Base-by-base conservation (phyloP, 345 rosid genomes). In the Pistacia integerrima region DNA sequence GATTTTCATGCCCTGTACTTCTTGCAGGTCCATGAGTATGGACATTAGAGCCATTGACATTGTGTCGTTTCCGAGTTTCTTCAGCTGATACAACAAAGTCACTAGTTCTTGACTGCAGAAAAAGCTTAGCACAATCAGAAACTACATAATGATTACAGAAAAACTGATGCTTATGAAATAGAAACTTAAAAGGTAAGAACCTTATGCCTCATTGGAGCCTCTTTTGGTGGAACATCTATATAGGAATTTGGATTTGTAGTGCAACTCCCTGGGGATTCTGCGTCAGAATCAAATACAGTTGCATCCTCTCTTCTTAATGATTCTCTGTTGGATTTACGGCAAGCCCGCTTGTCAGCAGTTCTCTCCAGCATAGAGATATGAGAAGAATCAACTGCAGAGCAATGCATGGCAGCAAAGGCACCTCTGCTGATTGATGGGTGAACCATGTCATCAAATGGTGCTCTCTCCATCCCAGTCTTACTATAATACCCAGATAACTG, bases 181-280 rank as follows among this genome's bases (percentile, higher is more conserved):
- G 46, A 61, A 65, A 76, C 54, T 35, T n/a, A 59, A 14, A 18
- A 38, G n/a, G 52, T 59, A 72, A 73, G 46, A 62, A 86, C 94
- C 92, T 89, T 89, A 55, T 86, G 88, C 74, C 77, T 85, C 56
- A 38, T 52, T 46, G 71, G 72, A 81, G 83, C 81, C 74, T 78
- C 89, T 72, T 80, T 82, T 22, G 67, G 51, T 56, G 83, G 36
- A 69, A 72, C 67, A 64, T 67, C 78, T 78, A 64, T 72, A 12
- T 73, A 82, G 74, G 79, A 75, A 54, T 74, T 36, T 49, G 69
- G 71, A 77, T 68, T 57, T 51, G 74, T 77, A 58, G 76, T 66
- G 76, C 82, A 69, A 59, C 67, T 79, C 59, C 83, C 72, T 55
- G 55, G 69, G 67, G 73, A 51, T 82, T 84, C 87, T 72, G 79